phyloP scores from a whole-genome alignment of 208 protist species.

The Leishmania tarentolae region DNA sequence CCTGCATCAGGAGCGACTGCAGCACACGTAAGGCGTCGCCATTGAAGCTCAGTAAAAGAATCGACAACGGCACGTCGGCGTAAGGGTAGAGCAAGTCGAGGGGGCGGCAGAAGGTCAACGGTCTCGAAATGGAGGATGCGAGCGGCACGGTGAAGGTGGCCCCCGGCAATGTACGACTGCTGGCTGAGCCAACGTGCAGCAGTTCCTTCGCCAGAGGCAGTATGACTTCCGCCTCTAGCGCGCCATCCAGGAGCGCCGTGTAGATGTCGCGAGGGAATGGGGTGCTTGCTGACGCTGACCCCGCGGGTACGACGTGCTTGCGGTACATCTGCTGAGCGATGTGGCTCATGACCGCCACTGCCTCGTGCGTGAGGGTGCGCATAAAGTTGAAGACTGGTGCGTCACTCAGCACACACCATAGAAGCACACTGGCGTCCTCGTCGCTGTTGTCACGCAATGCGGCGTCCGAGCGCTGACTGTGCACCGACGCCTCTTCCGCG shows the following conservation, averaged over 20 bases:
- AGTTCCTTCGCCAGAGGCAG: constrained; percentile 35
- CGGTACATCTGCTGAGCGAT: constrained; percentile 27
- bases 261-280: not conserved
- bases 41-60: constrained; percentile 68
- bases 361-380: constrained; percentile 45
- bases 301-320: not conserved
- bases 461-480: constrained; percentile 8
- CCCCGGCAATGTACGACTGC: constrained; percentile 31
- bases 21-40: constrained; percentile 69
- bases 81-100: constrained; percentile 49
- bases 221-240: constrained; percentile 28
- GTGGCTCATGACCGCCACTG: constrained; percentile 34
- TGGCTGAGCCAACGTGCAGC: constrained; percentile 14
- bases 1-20: constrained; percentile 64
- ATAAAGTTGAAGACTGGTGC: constrained; percentile 61
- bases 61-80: constrained; percentile 49
- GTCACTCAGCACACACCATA: constrained; percentile 51
- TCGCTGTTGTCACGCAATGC: not conserved
- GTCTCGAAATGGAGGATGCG: constrained; percentile 11
- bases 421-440: constrained; percentile 33
- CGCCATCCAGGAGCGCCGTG: constrained; percentile 15
- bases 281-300: not conserved
- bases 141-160: constrained; percentile 30
- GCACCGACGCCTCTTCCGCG: not conserved
- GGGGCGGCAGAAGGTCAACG: constrained; percentile 43